Evolutionary conservation across 768 basidiomycete genomes (phyloP), one percentile per base, ranked within the genome.

Genomic region (Lentinula boryana): DNA sequence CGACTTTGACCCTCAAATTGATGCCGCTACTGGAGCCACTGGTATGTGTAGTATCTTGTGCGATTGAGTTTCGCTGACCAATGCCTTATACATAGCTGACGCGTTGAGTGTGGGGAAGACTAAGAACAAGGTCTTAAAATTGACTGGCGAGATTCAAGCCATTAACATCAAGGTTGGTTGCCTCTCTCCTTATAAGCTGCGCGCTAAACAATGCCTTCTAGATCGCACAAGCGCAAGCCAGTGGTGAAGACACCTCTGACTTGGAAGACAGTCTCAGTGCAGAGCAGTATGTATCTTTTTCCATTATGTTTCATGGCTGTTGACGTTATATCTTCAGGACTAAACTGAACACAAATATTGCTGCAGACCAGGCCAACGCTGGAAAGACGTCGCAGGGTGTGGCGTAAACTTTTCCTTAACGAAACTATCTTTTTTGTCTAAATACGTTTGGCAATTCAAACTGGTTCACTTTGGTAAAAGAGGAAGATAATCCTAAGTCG

Each of bases 61-160:
- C 44, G 27, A 27, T 27, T 27, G 27, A 27, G 27, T 27, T 27
- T 27, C 27, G n/a, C n/a, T n/a, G 27, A n/a, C 23, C 16, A 10
- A 4, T 48, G 32, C 44, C n/a, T 21, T 38, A 23, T 16, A 49
- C 31, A n/a, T 48, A 72, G 75, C 74, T 38, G 68, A 61, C 41
- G 76, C 74, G 3, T 72, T 78, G 40, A 64, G 68, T 56, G 67
- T 67, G 60, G 76, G 76, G 33, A 77, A 76, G 71, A 76, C 72
- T 63, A 72, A 78, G 75, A 78, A 78, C 72, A 78, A 78, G 69
- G 76, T 78, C 18, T 64, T 78, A 31, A 78, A 78, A 68, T 69
- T 78, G 57, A 75, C 75, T 56, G 76, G 71, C 18, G 69, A 71
- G 57, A 67, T 70, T 27, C 74, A 75, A 64, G 69, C 64, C 43